Base-by-base conservation (phyloP, 2,329 filamentous ascomycete genomes). In the Colletotrichum orbiculare region DNA sequence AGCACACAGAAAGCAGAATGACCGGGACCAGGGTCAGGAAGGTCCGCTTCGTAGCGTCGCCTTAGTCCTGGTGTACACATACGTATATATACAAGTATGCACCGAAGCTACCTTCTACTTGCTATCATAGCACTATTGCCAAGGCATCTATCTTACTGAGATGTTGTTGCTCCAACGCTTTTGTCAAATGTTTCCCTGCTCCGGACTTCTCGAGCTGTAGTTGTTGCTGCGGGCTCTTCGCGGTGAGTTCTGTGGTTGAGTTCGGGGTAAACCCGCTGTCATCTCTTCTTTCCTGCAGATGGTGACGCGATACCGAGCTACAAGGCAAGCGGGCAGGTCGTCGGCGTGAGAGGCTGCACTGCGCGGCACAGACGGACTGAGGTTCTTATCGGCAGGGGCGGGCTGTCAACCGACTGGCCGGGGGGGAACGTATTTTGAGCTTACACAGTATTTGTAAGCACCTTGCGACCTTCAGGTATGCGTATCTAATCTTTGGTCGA, bases 11-110 rank as follows among this genome's bases (percentile, higher is more conserved):
- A 43, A 15, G 43, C 15, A 46, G 15, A n/a, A 17, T n/a, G 43
- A 17, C 43, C 43, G 41, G 25, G 35, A 34, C 35, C 54, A 52
- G 39, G 52, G 57, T 53, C 63, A 63, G 63, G 58, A 62, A 63
- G 54, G 59, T 39, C 5, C 42, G 10, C 54, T 60, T 49, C 25
- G 25, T 54, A 60, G 54, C 55, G 60, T 41, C 42, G 33, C 37
- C 33, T 54, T 64, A 48, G 60, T 49, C 50, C 45, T 60, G 49
- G 43, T 60, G 45, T 41, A 15, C 48, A 39, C 15, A 43, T 38
- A 45, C 43, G 38, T 62, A 62, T 45, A 39, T 55, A 42, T 41
- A 33, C 46, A 49, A 25, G 25, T 25, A 25, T 25, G 25, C 25
- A 25, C 25, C 25, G 3, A 25, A 25, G 4, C 25, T 25, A 25